Percentiles rank a stretch among this genome's conserved stretches.
phyloP scores from a whole-genome alignment of 495 filamentous ascomycete species.

The Amniculicola lignicola region DNA sequence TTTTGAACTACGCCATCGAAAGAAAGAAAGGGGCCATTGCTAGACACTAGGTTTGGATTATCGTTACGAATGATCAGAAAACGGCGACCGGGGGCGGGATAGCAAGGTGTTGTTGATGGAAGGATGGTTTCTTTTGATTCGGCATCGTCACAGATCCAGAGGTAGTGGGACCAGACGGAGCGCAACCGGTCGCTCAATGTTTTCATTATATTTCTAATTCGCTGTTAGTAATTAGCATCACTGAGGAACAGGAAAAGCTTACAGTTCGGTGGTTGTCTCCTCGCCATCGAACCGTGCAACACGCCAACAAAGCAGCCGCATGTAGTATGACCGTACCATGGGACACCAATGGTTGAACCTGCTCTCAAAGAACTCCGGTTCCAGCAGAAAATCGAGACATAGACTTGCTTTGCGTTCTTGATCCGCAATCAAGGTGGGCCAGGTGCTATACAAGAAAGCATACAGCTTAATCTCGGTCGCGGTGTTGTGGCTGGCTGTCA shows the following conservation, averaged over 20 bases:
- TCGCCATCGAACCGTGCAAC: constrained; percentile 74
- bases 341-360: constrained; percentile 98
- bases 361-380: constrained; percentile 71
- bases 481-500: constrained; percentile 85
- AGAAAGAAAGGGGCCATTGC: constrained; percentile 53
- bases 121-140: constrained; percentile 53
- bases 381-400: constrained; percentile 78
- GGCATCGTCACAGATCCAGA: constrained; percentile 65
- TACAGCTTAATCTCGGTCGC: constrained; percentile 90
- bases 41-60: constrained; percentile 55
- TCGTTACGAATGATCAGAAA: constrained; percentile 93
- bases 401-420: constrained; percentile 66
- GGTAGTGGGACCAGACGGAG: constrained; percentile 74
- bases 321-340: constrained; percentile 95
- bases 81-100: constrained; percentile 84
- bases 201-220: constrained; percentile 60
- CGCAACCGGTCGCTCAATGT: constrained; percentile 66
- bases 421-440: constrained; percentile 68
- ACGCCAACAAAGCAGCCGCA: constrained; percentile 91
- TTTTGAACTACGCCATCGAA: constrained; percentile 59
- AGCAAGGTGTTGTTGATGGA: constrained; percentile 77
- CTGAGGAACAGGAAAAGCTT: constrained; percentile 41
- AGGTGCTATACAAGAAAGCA: constrained; percentile 78
- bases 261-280: constrained; percentile 66
- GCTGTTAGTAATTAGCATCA: neutral